Evolutionary conservation across 2,329 filamentous ascomycete genomes (phyloP).

Genomic region (Fusarium tanahbumbuense): DNA sequence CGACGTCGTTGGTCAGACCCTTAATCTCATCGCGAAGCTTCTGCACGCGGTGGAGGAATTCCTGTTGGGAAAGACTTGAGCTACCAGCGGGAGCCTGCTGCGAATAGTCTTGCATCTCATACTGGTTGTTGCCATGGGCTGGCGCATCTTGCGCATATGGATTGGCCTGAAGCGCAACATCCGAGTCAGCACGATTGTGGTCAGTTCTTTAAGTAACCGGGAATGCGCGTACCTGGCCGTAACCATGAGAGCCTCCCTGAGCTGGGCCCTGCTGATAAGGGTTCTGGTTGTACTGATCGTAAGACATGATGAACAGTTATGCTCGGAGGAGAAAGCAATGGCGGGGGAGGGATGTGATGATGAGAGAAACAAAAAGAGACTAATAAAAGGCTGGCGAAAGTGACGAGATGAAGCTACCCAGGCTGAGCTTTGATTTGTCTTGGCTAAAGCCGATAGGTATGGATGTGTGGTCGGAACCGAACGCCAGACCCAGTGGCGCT

Average conservation of each 20-base stretch:
- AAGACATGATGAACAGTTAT: slow-evolving; percentile 63
- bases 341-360: slow-evolving; percentile 33
- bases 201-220: slow-evolving; percentile 9
- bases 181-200: slow-evolving; percentile 30
- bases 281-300: slow-evolving; percentile 72
- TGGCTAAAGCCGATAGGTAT: slow-evolving; percentile 11
- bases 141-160: slow-evolving; percentile 48
- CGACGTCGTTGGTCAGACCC: slow-evolving; percentile 73
- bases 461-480: slow-evolving; percentile 9
- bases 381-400: slow-evolving; percentile 32
- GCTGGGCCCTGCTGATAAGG: slow-evolving; percentile 69
- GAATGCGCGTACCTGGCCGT: slow-evolving; percentile 55
- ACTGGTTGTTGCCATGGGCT: slow-evolving; percentile 55
- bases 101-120: slow-evolving; percentile 67
- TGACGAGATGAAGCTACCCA: slow-evolving; percentile 37
- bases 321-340: slow-evolving; percentile 36
- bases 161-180: slow-evolving; percentile 40
- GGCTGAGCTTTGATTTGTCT: slow-evolving; percentile 31
- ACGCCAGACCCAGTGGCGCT: slow-evolving; percentile 19
- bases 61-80: slow-evolving; percentile 66
- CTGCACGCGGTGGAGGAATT: slow-evolving; percentile 76
- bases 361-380: slow-evolving; percentile 40
- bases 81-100: slow-evolving; percentile 45
- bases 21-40: slow-evolving; percentile 75
- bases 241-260: slow-evolving; percentile 60